Percentiles rank a stretch among this genome's conserved stretches.
These are phyloP conservation scores for Ampelomyces quisqualis DNA, from an alignment of 2,329 filamentous ascomycete species.

Conservation along the genomic window DNA sequence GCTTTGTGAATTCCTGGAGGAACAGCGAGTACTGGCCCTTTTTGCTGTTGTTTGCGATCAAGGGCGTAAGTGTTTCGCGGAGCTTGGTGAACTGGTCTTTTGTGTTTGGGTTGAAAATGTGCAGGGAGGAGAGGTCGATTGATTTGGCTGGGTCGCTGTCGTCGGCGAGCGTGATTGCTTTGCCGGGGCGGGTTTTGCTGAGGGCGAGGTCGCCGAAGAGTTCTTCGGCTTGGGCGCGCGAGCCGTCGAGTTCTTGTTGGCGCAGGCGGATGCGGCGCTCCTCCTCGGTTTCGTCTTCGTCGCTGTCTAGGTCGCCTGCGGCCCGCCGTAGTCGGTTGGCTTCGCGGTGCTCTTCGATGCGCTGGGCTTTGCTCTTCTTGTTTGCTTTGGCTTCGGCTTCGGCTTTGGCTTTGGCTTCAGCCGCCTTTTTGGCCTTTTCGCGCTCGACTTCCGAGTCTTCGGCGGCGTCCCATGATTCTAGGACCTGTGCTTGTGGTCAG, in stretches of 20 bases:
- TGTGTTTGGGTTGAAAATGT: constrained; percentile 84
- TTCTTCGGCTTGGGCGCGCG: constrained; percentile 86
- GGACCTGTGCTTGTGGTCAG: constrained; percentile 60
- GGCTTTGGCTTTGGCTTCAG: constrained; percentile 82
- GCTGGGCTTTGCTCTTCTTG: constrained; percentile 86
- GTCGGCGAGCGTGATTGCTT: constrained; percentile 68
- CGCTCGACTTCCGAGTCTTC: constrained; percentile 97
- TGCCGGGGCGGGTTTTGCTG: constrained; percentile 68
- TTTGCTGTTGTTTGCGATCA: constrained; percentile 73
- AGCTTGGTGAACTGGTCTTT: constrained; percentile 83
- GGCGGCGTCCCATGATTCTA: constrained; percentile 95
- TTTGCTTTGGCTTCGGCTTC: constrained; percentile 83
- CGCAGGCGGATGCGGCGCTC: constrained; percentile 72
- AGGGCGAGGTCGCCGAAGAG: constrained; percentile 78
- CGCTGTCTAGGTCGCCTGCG: constrained; percentile 58
- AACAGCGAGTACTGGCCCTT: constrained; percentile 90
- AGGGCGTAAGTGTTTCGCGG: constrained; percentile 74
- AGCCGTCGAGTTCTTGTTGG: constrained; percentile 79
- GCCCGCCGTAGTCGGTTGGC: constrained; percentile 60
- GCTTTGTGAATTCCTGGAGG: constrained; percentile 86
- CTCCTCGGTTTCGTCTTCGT: constrained; percentile 73
- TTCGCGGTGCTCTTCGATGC: constrained; percentile 74
- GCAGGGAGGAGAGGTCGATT: constrained; percentile 76
- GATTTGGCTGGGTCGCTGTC: constrained; percentile 72
- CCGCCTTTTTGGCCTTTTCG: constrained; percentile 87